phyloP scores from a whole-genome alignment of 148 eudicot genomes.

The Linanthus parryae region DNA sequence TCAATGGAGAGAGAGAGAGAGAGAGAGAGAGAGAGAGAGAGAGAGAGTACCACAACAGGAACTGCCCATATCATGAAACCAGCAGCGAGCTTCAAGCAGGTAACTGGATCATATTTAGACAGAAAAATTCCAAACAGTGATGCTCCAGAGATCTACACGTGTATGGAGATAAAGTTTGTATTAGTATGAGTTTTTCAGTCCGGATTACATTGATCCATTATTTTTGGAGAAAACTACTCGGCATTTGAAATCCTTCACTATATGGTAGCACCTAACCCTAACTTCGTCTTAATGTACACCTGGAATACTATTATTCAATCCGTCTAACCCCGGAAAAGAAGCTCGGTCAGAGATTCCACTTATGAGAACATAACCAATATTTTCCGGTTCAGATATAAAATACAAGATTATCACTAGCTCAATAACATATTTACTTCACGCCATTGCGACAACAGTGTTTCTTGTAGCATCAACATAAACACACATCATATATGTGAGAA shows the following conservation, averaged over 20 bases:
- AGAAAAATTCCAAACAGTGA: conserved; percentile 75
- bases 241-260: too few relatives aligned
- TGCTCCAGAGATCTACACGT: conserved; percentile 85
- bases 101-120: conserved; percentile 76
- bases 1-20: too few relatives aligned
- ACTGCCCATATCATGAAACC: conserved; percentile 69
- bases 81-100: conserved; percentile 83
- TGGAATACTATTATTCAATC: too few relatives aligned
- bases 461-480: not conserved
- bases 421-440: not conserved
- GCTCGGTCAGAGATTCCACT: not conserved
- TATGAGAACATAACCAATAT: not conserved
- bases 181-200: too few relatives aligned
- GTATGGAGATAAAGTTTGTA: too few relatives aligned
- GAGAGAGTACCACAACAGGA: conserved; percentile 56
- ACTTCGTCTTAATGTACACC: too few relatives aligned
- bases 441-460: not conserved
- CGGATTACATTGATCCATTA: too few relatives aligned
- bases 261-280: too few relatives aligned
- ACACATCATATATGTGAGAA: not conserved
- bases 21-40: not conserved
- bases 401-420: too few relatives aligned
- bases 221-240: too few relatives aligned
- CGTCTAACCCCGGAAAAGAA: too few relatives aligned
- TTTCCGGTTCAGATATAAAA: not conserved